Conservation (phyloP, 805 yeast genomes). For the Sugiyamaella floridensis region DNA sequence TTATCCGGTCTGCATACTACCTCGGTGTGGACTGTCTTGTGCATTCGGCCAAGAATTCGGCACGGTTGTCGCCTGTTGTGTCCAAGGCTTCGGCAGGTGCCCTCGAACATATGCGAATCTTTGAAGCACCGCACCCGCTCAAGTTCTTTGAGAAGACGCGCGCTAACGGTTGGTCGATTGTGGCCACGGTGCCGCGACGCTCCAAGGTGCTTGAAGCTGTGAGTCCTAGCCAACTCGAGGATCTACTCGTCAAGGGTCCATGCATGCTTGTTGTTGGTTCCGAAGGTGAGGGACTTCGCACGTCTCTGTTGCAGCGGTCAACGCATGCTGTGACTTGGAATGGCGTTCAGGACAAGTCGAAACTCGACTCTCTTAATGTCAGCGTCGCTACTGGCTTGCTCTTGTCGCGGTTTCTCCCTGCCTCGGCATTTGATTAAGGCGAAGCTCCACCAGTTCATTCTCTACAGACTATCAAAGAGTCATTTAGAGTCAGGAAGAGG, state of each 20-base stretch:
- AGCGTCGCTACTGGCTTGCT: conserved; percentile 82
- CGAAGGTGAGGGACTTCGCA: conserved; percentile 78
- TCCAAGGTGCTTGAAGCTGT: conserved; percentile 33
- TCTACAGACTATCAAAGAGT: neutral
- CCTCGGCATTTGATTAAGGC: conserved; percentile 13
- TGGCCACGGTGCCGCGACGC: conserved; percentile 46
- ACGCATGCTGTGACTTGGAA: conserved; percentile 24
- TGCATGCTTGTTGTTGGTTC: conserved; percentile 71
- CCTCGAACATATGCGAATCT: conserved; percentile 62
- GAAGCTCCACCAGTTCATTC: neutral
- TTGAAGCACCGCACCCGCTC: conserved; percentile 50
- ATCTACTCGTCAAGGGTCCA: conserved; percentile 46
- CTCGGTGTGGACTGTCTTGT: conserved; percentile 77
- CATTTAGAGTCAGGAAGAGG: too few species aligned
- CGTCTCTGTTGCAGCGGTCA: conserved; percentile 43
- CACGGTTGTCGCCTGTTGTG: conserved; percentile 70
- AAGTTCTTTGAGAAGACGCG: conserved; percentile 51
- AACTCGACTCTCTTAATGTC: conserved; percentile 77
- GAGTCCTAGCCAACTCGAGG: conserved; percentile 38
- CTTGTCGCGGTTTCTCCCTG: conserved; percentile 28
- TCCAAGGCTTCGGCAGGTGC: conserved; percentile 83
- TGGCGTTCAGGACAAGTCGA: conserved; percentile 11
- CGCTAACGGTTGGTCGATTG: conserved; percentile 61
- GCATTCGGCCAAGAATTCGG: conserved; percentile 61
- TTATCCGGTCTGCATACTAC: conserved; percentile 70